Evolutionary conservation across 2,329 filamentous ascomycete species (phyloP).

Genomic region (Calonectria multiphialidica): DNA sequence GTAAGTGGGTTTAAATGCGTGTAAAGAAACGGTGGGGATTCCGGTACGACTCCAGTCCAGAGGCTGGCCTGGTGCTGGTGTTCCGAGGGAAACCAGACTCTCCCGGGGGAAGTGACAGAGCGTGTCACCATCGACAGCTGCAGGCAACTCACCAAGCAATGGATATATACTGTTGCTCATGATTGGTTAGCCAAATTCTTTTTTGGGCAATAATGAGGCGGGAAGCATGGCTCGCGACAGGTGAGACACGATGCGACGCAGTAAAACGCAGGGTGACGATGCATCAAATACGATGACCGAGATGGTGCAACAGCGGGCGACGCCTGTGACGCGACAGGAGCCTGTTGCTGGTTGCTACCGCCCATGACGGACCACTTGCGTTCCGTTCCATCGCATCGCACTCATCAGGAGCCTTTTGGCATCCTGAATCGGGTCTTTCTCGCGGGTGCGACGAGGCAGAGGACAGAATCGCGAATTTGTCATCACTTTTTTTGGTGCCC

Average conservation of each 20-base stretch:
- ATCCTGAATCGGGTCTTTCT: background rate
- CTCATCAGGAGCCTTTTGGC: background rate
- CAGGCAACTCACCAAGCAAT: slow-evolving; percentile 66
- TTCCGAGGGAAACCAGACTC: background rate
- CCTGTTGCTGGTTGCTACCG: background rate
- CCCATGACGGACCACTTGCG: slow-evolving; percentile 6
- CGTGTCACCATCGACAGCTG: background rate
- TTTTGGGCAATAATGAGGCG: background rate
- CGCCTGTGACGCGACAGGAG: background rate
- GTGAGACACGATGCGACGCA: background rate
- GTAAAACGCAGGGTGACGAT: background rate
- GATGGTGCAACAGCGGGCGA: background rate
- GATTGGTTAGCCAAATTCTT: slow-evolving; percentile 33
- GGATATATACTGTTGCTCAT: slow-evolving; percentile 65
- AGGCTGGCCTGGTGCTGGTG: background rate
- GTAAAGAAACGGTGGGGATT: background rate
- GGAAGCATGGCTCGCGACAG: background rate
- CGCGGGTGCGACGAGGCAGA: background rate
- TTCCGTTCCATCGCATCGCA: slow-evolving; percentile 26
- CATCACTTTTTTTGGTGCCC: background rate
- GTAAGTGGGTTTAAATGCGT: background rate
- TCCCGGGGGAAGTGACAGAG: background rate
- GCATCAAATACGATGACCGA: background rate
- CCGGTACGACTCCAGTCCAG: background rate
- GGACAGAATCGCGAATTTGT: background rate